Percentiles rank a stretch among this genome's conserved stretches.
phyloP scores from a whole-genome alignment of 73 alveolate species.

The Halteria grandinella region DNA sequence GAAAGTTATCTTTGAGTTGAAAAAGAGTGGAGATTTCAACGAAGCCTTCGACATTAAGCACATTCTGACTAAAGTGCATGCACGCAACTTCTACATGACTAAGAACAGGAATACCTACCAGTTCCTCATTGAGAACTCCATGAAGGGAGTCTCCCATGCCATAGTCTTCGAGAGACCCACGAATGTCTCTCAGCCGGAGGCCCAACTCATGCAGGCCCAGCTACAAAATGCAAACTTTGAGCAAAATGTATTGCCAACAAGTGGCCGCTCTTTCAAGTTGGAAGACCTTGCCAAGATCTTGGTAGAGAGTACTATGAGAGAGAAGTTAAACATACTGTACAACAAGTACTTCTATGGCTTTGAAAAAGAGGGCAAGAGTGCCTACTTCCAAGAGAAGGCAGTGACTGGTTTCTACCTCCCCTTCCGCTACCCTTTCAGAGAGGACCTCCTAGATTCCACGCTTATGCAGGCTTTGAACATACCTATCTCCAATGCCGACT shows the following conservation, averaged over 20 bases:
- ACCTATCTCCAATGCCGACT: slow-evolving; percentile 36
- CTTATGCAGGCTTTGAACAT: slow-evolving; percentile 17
- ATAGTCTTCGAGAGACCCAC: slow-evolving; percentile 44
- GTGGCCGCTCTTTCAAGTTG: slow-evolving; percentile 42
- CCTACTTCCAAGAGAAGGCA: slow-evolving; percentile 47
- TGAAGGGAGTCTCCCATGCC: slow-evolving; percentile 64
- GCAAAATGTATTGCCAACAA: slow-evolving; percentile 20
- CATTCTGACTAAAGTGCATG: slow-evolving; percentile 62
- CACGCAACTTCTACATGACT: slow-evolving; percentile 57
- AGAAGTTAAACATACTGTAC: slow-evolving; percentile 47
- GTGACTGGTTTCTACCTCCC: slow-evolving; percentile 36
- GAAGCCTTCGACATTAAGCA: slow-evolving; percentile 44
- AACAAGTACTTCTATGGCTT: slow-evolving; percentile 69
- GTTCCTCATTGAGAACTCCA: slow-evolving; percentile 61
- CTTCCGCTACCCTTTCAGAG: slow-evolving; percentile 54
- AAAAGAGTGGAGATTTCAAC: slow-evolving; percentile 42
- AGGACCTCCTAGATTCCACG: slow-evolving; percentile 5
- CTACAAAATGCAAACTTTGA: slow-evolving; percentile 52
- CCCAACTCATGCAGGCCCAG: slow-evolving; percentile 4
- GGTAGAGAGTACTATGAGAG: slow-evolving; percentile 2
- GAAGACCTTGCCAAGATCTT: slow-evolving; percentile 46
- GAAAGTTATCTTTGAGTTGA: slow-evolving; percentile 60
- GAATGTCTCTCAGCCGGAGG: slow-evolving; percentile 23
- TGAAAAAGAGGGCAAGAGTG: slow-evolving; percentile 67
- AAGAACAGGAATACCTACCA: slow-evolving; percentile 58